phyloP scores from a whole-genome alignment of 305 asterid genomes.

The Striga hermonthica region DNA sequence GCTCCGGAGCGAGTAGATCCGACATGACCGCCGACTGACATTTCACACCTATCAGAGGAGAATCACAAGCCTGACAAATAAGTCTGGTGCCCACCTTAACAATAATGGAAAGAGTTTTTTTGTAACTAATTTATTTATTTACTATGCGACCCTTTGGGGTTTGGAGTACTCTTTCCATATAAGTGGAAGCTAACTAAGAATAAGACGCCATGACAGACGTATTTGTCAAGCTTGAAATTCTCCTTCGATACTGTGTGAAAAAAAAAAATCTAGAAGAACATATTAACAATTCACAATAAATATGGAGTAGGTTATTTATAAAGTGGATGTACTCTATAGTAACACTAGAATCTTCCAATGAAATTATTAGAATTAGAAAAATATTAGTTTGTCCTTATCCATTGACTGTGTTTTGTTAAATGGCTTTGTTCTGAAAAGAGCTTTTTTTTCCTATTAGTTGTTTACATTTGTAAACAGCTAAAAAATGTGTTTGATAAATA shows the following conservation, averaged over 20 bases:
- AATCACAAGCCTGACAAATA: slow-evolving; percentile 6
- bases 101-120: background rate
- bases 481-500: too few species aligned
- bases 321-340: background rate
- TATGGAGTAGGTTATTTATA: background rate
- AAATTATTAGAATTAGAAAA: background rate
- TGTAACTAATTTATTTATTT: background rate
- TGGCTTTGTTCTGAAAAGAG: too few species aligned
- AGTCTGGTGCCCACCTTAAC: background rate
- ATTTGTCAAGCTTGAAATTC: slow-evolving; percentile 47
- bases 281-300: background rate
- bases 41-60: slow-evolving; percentile 1
- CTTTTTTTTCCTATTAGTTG: too few species aligned
- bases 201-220: background rate
- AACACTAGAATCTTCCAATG: background rate
- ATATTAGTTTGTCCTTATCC: background rate
- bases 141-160: background rate
- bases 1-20: background rate
- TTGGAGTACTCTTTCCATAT: background rate
- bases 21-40: background rate
- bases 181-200: background rate
- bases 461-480: too few species aligned
- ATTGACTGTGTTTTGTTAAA: too few species aligned
- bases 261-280: background rate
- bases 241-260: slow-evolving; percentile 25